Conservation (phyloP, 1,139 yeast genomes). For the Pichia sp. region DNA sequence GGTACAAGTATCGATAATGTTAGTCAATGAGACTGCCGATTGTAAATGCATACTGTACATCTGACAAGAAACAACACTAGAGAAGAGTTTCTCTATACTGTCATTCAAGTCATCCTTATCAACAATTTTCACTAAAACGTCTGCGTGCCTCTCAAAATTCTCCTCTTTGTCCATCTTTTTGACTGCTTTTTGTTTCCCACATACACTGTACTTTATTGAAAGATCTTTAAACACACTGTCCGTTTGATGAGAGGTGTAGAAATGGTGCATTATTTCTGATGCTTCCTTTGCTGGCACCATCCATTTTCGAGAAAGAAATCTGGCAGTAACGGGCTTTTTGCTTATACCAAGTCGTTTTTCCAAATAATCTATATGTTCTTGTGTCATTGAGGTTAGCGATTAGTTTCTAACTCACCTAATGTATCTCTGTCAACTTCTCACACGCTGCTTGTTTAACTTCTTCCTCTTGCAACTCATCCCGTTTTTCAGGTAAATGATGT, state of each 20-base stretch:
- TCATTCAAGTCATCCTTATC: slow-evolving; percentile 7
- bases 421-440: neutral
- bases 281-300: slow-evolving; percentile 21
- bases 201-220: slow-evolving; percentile 19
- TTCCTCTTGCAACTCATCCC: neutral
- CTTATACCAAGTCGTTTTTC: slow-evolving; percentile 18
- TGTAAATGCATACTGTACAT: slow-evolving; percentile 24
- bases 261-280: slow-evolving; percentile 21
- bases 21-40: slow-evolving; percentile 16
- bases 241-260: slow-evolving; percentile 17
- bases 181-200: slow-evolving; percentile 20
- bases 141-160: slow-evolving; percentile 5
- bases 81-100: slow-evolving; percentile 14
- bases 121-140: slow-evolving; percentile 14
- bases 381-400: neutral
- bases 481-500: neutral
- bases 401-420: neutral
- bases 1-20: slow-evolving; percentile 21
- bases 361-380: slow-evolving; percentile 5
- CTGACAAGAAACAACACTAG: slow-evolving; percentile 18
- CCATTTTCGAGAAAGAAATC: slow-evolving; percentile 21
- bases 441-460: no score
- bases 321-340: slow-evolving; percentile 25
- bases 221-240: slow-evolving; percentile 14
- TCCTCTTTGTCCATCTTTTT: neutral